phyloP scores from a whole-genome alignment of 176 grass and related monocot species.

The maize (Zea mays) region Zm-B73-REFERENCE-NAM-5.0 NC_050096.1:4171001-4171500 shows the following conservation, averaged over 20 bases:
- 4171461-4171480: neutral
- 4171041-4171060: no score
- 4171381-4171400: neutral
- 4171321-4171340: neutral
- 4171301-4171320: neutral
- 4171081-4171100: no score
- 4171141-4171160: no score
- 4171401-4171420: neutral
- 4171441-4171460: slow-evolving; percentile 11
- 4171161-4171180: slow-evolving; percentile 46
- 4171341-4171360: no score
- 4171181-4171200: neutral
- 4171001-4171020: no score
- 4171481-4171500: neutral
- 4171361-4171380: neutral
- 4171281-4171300: neutral
- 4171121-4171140: no score
- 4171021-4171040: no score
- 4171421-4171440: neutral
- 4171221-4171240: neutral
- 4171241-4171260: neutral
- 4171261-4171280: neutral
- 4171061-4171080: slow-evolving; percentile 54
- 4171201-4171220: neutral
- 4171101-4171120: no score